Base-by-base conservation (phyloP, 371 early-diverging fungal species). In the Apophysomyces trapeziformis region DNA sequence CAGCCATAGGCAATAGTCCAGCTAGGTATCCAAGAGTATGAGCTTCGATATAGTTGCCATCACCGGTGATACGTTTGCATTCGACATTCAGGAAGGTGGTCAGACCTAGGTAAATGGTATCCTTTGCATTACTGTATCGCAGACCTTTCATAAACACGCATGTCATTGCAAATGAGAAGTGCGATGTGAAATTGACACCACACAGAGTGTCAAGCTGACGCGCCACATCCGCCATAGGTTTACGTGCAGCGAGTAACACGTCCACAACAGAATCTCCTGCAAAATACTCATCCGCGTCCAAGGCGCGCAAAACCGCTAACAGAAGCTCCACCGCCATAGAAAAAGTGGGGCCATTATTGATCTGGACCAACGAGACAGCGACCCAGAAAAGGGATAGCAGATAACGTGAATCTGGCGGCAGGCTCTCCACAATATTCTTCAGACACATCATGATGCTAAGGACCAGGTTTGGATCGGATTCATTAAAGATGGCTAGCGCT, bases 341-440 rank as follows among this genome's bases (percentile, higher is more conserved):
- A 78, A 93, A 93, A 36, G 94, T 76, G 4, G 89, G 87, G n/a
- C 86, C 70, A 64, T 93, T 85, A 18, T 93, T 93, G 57, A 96
- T 89, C 73, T 94, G 93, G 60, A 93, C 82, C 12, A 96, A 76
- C 0, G 91, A 86, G 43, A 94, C 78, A 13, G 90, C 90, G 6
- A 95, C 79, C 97, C 97, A 96, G 78, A 95, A 95, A 71, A 96
- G 77, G 54, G 90, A 85, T 44, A 85, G 82, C 57, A 96, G 80
- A 65, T 92, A 93, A 38, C 87, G 83, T 7, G 91, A 89, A 67
- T 90, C 86, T 3, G 80, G 83, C 18, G 92, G 88, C 37, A 93
- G 71, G 57, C 91, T 91, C 62, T 86, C 87, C 0, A 92, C 89
- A 60, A 95, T 90, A 73, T 90, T 92, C 64, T 90, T 89, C 26